phyloP scores from a whole-genome alignment of 768 basidiomycete species.

The Collybia sordida region DNA sequence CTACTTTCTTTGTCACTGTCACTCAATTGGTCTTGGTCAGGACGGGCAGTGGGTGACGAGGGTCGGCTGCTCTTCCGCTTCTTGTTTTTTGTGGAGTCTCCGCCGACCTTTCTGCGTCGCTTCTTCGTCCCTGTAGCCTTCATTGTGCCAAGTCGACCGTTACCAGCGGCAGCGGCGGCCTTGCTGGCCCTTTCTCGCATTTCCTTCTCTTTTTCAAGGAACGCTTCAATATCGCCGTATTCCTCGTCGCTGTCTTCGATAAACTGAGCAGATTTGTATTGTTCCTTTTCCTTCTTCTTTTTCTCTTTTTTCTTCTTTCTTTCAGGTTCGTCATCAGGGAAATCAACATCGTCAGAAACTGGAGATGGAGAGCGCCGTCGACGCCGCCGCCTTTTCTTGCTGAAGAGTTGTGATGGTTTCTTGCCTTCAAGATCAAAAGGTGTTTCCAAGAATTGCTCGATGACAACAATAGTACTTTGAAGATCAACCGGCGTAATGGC shows the following conservation, averaged over 20 bases:
- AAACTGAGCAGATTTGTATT: conserved; percentile 87
- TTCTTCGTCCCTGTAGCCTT: conserved; percentile 49
- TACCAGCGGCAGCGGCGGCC: conserved; percentile 42
- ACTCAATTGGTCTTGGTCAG: conserved; percentile 16
- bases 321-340: conserved; percentile 34
- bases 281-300: conserved; percentile 54
- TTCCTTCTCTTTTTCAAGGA: conserved; percentile 73
- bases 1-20: conserved; percentile 21
- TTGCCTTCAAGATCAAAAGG: conserved; percentile 84
- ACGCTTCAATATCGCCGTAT: conserved; percentile 76
- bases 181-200: conserved; percentile 54
- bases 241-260: conserved; percentile 91
- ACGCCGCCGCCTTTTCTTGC: conserved; percentile 58
- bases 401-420: conserved; percentile 69
- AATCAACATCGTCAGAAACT: conserved; percentile 38
- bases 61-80: conserved; percentile 29
- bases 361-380: conserved; percentile 50
- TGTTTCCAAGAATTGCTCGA: conserved; percentile 78
- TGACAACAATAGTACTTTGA: conserved; percentile 66
- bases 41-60: conserved; percentile 14
- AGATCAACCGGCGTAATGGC: conserved; percentile 67
- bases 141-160: conserved; percentile 50
- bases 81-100: conserved; percentile 27
- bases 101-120: conserved; percentile 39
- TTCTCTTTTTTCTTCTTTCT: conserved; percentile 63